A percentile compares a stretch with the other conserved stretches of the same genome.
These are phyloP conservation scores for Clitopilus passeckerianus DNA, from an alignment of 768 basidiomycete genomes.

Conservation along the genomic window DNA sequence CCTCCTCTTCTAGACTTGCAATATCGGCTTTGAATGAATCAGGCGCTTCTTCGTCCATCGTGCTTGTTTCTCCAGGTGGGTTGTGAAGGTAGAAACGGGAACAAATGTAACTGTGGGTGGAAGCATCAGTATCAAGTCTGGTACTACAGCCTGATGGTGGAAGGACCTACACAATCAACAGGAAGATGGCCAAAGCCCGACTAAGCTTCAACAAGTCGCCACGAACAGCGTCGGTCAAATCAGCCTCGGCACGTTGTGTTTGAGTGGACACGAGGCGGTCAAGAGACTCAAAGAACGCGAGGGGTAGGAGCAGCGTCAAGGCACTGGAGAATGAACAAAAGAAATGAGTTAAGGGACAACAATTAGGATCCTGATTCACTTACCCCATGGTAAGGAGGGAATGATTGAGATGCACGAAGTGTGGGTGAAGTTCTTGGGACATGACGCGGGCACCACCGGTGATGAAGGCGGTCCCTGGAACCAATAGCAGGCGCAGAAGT, in stretches of 20 bases:
- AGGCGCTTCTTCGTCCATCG: slow-evolving; percentile 38
- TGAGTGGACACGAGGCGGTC: slow-evolving; percentile 21
- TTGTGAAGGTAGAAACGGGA: slow-evolving; percentile 68
- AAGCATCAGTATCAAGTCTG: not conserved
- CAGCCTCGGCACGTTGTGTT: slow-evolving; percentile 10
- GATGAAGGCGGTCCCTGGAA: slow-evolving; percentile 70
- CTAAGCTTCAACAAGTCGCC: slow-evolving; percentile 53
- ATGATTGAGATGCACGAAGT: slow-evolving; percentile 62
- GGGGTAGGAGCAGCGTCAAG: slow-evolving; percentile 56
- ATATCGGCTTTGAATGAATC: slow-evolving; percentile 36
- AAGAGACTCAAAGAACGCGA: slow-evolving; percentile 60
- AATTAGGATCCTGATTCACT: slow-evolving; percentile 4
- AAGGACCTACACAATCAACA: slow-evolving; percentile 49
- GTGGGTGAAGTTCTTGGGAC: slow-evolving; percentile 66
- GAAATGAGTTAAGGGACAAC: not conserved
- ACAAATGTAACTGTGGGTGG: slow-evolving; percentile 44
- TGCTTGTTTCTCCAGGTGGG: slow-evolving; percentile 56
- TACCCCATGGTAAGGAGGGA: slow-evolving; percentile 66
- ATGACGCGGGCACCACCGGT: slow-evolving; percentile 63
- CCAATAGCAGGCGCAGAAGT: slow-evolving; percentile 65
- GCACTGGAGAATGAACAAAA: slow-evolving; percentile 33
- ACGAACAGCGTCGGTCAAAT: slow-evolving; percentile 39
- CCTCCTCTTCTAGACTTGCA: slow-evolving; percentile 25
- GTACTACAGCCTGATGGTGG: not conserved
- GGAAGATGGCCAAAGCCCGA: slow-evolving; percentile 56